Conservation (phyloP, 331 rosid genomes). For the Acacia concinna region DNA sequence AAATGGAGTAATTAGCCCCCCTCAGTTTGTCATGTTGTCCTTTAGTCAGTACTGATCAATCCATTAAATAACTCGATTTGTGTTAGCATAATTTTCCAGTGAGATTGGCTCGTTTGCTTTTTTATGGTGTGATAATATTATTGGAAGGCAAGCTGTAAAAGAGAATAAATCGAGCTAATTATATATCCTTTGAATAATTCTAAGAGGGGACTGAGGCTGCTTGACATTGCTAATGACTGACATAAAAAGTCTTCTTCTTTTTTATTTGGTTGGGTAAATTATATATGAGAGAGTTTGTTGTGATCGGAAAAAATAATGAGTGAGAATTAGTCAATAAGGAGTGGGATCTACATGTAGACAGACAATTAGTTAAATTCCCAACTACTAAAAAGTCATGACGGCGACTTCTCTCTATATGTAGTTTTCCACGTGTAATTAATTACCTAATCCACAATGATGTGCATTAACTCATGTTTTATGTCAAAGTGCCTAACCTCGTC, state of each 20-base stretch:
- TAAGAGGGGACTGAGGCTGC: neutral
- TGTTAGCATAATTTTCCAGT: neutral
- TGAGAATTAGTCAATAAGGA: conserved; percentile 32
- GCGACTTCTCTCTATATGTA: conserved; percentile 37
- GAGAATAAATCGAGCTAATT: neutral
- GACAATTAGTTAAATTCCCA: conserved; percentile 15
- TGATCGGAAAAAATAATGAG: conserved; percentile 25
- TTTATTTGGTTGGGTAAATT: neutral
- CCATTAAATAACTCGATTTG: neutral
- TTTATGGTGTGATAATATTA: neutral
- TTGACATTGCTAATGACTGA: neutral
- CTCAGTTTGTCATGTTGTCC: neutral
- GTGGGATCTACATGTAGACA: neutral
- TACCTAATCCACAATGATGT: conserved; percentile 38
- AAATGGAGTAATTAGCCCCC: neutral
- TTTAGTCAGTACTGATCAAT: neutral
- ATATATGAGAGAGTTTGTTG: neutral
- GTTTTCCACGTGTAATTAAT: conserved; percentile 57
- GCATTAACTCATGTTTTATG: conserved; percentile 36
- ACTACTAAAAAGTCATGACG: conserved; percentile 33
- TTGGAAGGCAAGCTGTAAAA: neutral
- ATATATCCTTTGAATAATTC: neutral
- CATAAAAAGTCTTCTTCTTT: neutral
- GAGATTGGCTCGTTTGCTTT: neutral
- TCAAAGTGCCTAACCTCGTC: conserved; percentile 38